Conservation (phyloP, 2,329 filamentous ascomycete species). For the Tricladium varicosporioides region DNA sequence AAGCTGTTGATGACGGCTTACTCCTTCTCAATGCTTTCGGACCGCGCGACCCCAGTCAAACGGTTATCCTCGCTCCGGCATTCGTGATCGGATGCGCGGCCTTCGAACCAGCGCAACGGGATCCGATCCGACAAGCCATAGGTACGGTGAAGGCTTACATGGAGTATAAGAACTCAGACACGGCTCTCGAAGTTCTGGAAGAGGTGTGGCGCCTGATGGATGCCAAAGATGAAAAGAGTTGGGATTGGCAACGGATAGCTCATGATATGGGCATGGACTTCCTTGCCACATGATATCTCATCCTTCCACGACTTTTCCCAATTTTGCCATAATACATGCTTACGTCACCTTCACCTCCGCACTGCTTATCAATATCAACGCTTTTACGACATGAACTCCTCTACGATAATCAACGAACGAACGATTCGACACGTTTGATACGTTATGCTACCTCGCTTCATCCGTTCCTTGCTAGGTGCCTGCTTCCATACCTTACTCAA, state of each 20-base stretch:
- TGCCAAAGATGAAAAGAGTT: slow-evolving; percentile 53
- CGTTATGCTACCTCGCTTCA: not conserved
- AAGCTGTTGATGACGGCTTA: slow-evolving; percentile 57
- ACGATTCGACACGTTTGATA: not conserved
- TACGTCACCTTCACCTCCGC: not conserved
- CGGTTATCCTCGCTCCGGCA: slow-evolving; percentile 58
- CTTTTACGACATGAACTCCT: not conserved
- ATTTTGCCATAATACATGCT: not conserved
- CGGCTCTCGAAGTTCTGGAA: slow-evolving; percentile 52
- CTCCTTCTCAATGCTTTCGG: slow-evolving; percentile 53
- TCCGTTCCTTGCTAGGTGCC: not conserved
- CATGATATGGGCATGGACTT: slow-evolving; percentile 54
- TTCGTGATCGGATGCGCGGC: slow-evolving; percentile 60
- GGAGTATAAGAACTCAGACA: slow-evolving; percentile 56
- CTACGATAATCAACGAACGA: not conserved
- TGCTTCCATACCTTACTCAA: not conserved
- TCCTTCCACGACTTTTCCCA: not conserved
- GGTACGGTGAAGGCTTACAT: slow-evolving; percentile 55
- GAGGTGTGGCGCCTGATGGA: slow-evolving; percentile 61
- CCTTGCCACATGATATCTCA: slow-evolving; percentile 35
- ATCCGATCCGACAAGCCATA: slow-evolving; percentile 50
- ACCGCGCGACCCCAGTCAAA: slow-evolving; percentile 57
- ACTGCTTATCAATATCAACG: not conserved
- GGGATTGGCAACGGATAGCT: slow-evolving; percentile 64
- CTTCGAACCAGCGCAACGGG: slow-evolving; percentile 51